Percentiles rank a stretch among this genome's conserved stretches.
phyloP scores from a whole-genome alignment of 2,329 filamentous ascomycete species.

The Zasmidium cellare region DNA sequence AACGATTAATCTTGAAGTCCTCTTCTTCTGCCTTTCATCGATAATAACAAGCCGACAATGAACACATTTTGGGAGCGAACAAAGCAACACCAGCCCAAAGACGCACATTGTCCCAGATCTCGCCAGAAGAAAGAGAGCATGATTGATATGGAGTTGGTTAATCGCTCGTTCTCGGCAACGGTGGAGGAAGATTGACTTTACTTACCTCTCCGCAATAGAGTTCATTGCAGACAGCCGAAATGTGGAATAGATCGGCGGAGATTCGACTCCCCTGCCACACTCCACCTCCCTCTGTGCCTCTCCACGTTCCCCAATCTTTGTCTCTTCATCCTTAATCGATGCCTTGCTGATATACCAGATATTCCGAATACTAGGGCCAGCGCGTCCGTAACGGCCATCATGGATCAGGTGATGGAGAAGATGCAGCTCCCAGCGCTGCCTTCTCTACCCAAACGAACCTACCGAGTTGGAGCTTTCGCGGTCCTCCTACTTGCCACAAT shows the following conservation, averaged over 20 bases:
- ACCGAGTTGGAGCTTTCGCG: background rate
- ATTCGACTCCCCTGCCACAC: background rate
- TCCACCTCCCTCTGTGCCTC: background rate
- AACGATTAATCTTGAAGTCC: no score
- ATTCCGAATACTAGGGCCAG: no score
- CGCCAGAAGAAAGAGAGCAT: background rate
- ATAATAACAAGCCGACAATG: no score
- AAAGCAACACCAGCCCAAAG: no score
- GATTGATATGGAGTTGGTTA: background rate
- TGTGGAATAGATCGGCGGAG: background rate
- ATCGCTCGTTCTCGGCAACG: background rate
- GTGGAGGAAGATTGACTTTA: background rate
- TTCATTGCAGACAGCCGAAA: background rate
- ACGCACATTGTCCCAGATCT: no score
- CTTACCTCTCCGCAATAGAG: background rate
- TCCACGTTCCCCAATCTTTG: background rate
- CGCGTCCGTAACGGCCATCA: background rate
- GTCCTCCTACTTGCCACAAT: background rate
- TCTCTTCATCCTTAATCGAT: background rate
- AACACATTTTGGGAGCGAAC: no score
- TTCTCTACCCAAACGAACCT: conserved; percentile 3
- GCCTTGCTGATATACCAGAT: background rate
- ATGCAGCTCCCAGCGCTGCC: background rate
- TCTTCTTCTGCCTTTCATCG: no score
- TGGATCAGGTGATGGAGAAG: background rate